phyloP scores from a whole-genome alignment of 306 rosid genomes.

The Cucurbita maxima region DNA sequence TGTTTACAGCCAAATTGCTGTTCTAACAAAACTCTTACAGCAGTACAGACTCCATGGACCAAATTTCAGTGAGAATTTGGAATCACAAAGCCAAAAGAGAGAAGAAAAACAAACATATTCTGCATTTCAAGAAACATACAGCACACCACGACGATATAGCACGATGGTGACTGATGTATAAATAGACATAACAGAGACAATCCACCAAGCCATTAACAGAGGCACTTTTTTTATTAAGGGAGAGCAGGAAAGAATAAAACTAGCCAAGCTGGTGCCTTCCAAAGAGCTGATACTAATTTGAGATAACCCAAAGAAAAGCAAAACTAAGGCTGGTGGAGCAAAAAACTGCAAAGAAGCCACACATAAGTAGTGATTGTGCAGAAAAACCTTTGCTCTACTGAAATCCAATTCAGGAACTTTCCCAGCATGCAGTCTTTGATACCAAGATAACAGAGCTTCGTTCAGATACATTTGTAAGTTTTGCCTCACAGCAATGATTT shows the following conservation, averaged over 20 bases:
- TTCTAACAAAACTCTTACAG: conserved; percentile 1
- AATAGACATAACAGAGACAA: conserved; percentile 41
- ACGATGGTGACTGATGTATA: conserved; percentile 41
- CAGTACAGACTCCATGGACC: background rate
- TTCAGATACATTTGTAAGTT: conserved; percentile 83
- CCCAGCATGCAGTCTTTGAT: conserved; percentile 73
- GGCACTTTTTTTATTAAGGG: conserved; percentile 34
- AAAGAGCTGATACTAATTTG: conserved; percentile 28
- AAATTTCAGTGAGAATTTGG: background rate
- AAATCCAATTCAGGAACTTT: conserved; percentile 82
- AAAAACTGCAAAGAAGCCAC: conserved; percentile 62
- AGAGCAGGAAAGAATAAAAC: conserved; percentile 34
- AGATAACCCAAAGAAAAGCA: conserved; percentile 49
- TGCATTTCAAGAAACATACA: conserved; percentile 56
- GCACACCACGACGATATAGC: conserved; percentile 46
- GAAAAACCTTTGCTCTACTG: conserved; percentile 75
- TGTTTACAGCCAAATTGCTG: background rate
- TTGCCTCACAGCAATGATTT: conserved; percentile 41
- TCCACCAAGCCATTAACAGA: conserved; percentile 90
- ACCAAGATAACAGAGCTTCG: conserved; percentile 83
- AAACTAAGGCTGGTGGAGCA: conserved; percentile 47
- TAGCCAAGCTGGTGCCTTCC: conserved; percentile 14
- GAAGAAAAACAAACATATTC: background rate
- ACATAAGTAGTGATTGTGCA: conserved; percentile 82
- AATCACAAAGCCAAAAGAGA: background rate